Base-by-base conservation (phyloP, 2,329 filamentous ascomycete genomes). In the Talaromyces funiculosus region DNA sequence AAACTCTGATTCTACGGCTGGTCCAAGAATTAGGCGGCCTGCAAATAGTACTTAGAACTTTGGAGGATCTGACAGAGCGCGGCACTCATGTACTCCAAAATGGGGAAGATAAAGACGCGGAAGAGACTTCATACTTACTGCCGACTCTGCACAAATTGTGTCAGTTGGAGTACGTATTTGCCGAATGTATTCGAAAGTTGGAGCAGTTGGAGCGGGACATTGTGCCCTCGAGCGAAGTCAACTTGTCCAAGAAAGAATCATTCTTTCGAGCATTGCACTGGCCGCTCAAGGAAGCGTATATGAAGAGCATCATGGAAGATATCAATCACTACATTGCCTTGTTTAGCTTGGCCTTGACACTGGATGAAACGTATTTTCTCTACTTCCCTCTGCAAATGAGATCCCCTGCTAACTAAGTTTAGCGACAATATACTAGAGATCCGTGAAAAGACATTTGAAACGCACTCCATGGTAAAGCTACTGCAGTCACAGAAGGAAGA, bases 11-110 rank as follows among this genome's bases (percentile, higher is more conserved):
- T 24, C 51, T 62, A 37, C 18, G 42, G 14, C 38, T 62, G 16
- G 24, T 60, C 10, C 57, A 57, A 55, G 57, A 60, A 53, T 7
- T 62, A 33, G 61, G 61, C 10, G 61, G 57, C 20, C 35, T 62
- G 8, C 51, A 60, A n/a, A 57, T 60, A 29, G 49, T 62, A 10
- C 58, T 60, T 14, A 37, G 12, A 4, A 56, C 57, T 24, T 31
- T 62, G 14, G 35, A 53, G 12, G 35, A 62, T 8, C 49, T 62
- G 18, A 45, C 60, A 20, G 7, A 55, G 14, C 60, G 56, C 3
- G 47, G 58, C 47, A 24, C 24, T 31, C 37, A 37, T 45, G 14
- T 22, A 31, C 18, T 33, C 8, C 22, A 24, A 4, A 47, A 40
- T 18, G 22, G 26, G 16, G 42, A 24, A 2, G 31, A 43, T 37